Evolutionary conservation across 805 yeast genomes (phyloP), one percentile per base, ranked within the genome.

Genomic region (Kazachstania taianensis): DNA sequence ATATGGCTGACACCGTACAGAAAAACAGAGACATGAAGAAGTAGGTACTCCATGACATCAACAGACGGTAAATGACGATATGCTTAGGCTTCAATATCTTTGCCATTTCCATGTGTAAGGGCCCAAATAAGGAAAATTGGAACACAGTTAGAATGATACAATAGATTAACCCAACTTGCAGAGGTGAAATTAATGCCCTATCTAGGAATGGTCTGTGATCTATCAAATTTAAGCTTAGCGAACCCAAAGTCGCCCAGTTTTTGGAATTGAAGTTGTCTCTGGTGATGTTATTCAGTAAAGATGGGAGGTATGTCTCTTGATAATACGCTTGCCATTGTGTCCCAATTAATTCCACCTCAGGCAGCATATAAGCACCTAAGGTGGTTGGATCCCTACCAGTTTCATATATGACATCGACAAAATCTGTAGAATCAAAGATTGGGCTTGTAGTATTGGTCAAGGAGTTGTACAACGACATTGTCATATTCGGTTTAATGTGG

Each of bases 121-220:
- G 70, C 12, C 59, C 61, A 51, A 77, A 77, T 62, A 80, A 69
- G 28, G 56, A 70, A 48, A 79, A 70, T 46, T 77, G 79, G 69
- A 81, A 78, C 50, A 82, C 78, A 3, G 92, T 74, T 37, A 81
- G 55, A 50, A 82, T 75, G 43, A 82, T 67, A 50, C 78, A 63
- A 52, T 73, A 81, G 53, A 82, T 78, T 40, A 80, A 66, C 36
- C 94, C 94, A 41, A 82, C 76, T 55, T 81, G 89, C 2, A 74
- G 56, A 5, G 86, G 84, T 0, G 85, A 85, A 22, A 69, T 43
- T 12, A 77, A 50, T 5, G 72, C 73, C 4, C 72, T 63, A 46
- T 73, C 62, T 1, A 55, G 54, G 35, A 60, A 63, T 2, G 82
- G 81, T n/a, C 64, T 61, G 35, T 63, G 54, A 48, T 81, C 85